Percentiles rank a stretch among this genome's conserved stretches.
Evolutionary conservation across 164 flowering plant genomes (phyloP).

Genomic region (Chloranthus sessilifolius): DNA sequence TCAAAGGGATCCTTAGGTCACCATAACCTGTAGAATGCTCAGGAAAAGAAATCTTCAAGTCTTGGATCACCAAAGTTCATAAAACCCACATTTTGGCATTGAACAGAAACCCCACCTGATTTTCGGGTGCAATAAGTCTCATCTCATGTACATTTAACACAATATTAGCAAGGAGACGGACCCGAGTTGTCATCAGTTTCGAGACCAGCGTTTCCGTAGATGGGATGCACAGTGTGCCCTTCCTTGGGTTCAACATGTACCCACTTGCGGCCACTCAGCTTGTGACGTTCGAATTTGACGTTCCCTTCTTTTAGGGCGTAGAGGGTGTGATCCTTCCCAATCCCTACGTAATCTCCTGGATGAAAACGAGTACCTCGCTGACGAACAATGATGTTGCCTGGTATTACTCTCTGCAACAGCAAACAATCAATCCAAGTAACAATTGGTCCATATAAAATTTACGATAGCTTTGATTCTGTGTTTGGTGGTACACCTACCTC

Average conservation of each 20-base stretch:
- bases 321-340: slow-evolving; percentile 91
- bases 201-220: slow-evolving; percentile 34
- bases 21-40: no score
- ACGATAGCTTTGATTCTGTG: no score
- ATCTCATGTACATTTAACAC: no score
- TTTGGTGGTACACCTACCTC: slow-evolving; percentile 58
- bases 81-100: no score
- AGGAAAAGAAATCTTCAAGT: no score
- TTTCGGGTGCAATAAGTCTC: no score
- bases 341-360: slow-evolving; percentile 92
- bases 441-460: no score
- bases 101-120: no score
- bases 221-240: slow-evolving; percentile 77
- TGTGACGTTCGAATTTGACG: slow-evolving; percentile 74
- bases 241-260: slow-evolving; percentile 84
- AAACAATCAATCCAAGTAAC: no score
- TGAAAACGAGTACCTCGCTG: slow-evolving; percentile 94
- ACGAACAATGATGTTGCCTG: slow-evolving; percentile 90
- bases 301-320: slow-evolving; percentile 84
- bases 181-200: slow-evolving; percentile 1
- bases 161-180: background rate
- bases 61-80: no score
- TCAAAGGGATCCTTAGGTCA: no score
- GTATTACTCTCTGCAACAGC: slow-evolving; percentile 72
- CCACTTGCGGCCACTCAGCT: slow-evolving; percentile 82